Evolutionary conservation across 768 basidiomycete genomes (phyloP).

Genomic region (Kwoniella botswanensis): DNA sequence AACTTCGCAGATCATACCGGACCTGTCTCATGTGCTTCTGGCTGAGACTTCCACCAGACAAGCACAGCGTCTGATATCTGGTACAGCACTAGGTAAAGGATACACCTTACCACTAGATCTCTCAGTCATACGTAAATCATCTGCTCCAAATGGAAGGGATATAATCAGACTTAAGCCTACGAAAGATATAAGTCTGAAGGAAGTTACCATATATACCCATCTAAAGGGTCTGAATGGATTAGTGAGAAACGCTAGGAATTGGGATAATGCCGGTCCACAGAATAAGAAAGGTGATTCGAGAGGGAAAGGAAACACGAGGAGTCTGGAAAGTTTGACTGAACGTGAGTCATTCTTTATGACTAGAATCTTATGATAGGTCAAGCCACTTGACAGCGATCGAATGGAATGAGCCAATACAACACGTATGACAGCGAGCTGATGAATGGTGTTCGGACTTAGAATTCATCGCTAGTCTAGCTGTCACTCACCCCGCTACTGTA

Average conservation of each 20-base stretch:
- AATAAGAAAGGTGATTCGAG: constrained; percentile 34
- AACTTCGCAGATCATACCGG: constrained; percentile 36
- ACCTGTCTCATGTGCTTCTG: constrained; percentile 48
- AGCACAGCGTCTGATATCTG: constrained; percentile 51
- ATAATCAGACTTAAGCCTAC: constrained; percentile 50
- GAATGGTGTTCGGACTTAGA: constrained; percentile 28
- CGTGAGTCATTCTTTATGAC: constrained; percentile 35
- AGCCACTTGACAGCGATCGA: too few species aligned
- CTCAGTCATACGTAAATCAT: constrained; percentile 13
- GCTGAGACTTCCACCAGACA: constrained; percentile 56
- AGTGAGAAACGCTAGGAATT: constrained; percentile 47
- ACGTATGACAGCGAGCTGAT: background rate
- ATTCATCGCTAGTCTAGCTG: constrained; percentile 52
- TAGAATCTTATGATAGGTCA: too few species aligned
- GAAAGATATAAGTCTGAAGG: constrained; percentile 51
- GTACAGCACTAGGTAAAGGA: constrained; percentile 51
- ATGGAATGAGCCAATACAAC: background rate
- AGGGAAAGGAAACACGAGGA: constrained; percentile 49
- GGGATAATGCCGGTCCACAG: constrained; percentile 37
- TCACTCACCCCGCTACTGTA: constrained; percentile 56
- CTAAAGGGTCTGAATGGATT: constrained; percentile 29
- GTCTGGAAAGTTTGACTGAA: constrained; percentile 54
- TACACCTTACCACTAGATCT: constrained; percentile 55
- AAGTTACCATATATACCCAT: constrained; percentile 51
- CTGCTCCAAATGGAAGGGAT: background rate